Base-by-base conservation (phyloP, 257 asterid genomes). In the Rubia yunnanensis region DNA sequence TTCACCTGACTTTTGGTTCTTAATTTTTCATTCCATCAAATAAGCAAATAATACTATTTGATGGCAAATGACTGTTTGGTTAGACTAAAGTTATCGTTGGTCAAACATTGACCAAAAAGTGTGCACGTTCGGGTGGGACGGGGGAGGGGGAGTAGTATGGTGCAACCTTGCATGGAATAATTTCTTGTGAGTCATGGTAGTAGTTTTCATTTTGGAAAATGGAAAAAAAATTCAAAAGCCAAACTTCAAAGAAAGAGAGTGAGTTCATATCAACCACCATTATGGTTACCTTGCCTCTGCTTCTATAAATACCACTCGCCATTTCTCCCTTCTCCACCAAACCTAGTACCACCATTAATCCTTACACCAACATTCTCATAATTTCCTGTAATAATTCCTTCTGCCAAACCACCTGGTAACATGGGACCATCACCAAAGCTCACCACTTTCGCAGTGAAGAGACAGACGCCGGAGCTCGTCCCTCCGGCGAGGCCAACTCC, bases 401-500 rank as follows among this genome's bases (percentile, higher is more conserved):
- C 0, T 41, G 17, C 17, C 11, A 10, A 41, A 2, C 11, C n/a
- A n/a, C n/a, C n/a, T n/a, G n/a, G n/a, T 5, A 10, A 7, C 3
- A 53, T 53, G 59, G 59, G 30, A 53, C 13, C 57, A 50, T n/a
- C 57, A 22, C 26, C 28, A 0, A 50, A 20, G 28, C 30, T 53
- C 30, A 23, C 59, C 30, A 67, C 71, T 18, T 82, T 87, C 83
- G 69, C 74, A 10, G 86, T 87, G 20, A 81, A 50, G 2, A 62
- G 92, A 56, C 55, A 57, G 60, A 30, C 5, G 22, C 78, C 92
- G 1, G 84, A 73, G 67, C 83, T 87, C 8, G 69, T 87, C 68
- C 76, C 68, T 66, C 90, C 92, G 26, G 83, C 86, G 2, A 64
- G 73, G 70, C 79, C 88, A 0, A 87, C 92, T 0, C 95, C 95